Evolutionary conservation across 306 rosid genomes (phyloP), one percentile per base, ranked within the genome.

Genomic region (Lathyrus oleraceus): DNA sequence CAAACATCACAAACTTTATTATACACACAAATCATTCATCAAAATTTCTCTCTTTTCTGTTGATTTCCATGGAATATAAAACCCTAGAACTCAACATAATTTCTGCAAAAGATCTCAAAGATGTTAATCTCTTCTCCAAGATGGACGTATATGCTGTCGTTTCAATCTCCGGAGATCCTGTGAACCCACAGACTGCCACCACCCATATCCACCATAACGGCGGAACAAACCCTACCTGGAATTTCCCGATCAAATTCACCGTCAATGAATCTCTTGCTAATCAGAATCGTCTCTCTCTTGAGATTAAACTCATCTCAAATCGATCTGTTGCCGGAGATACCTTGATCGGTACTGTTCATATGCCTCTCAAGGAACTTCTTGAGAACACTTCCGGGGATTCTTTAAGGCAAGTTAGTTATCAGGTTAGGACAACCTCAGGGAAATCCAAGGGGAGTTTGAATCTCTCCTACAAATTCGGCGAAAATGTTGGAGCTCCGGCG

Each of bases 121-220:
- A 90, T 35, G 96, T 87, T 1, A 90, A 81, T 40, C 66, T 83
- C 21, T 23, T 94, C n/a, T 77, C 87, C 43, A 88, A 94, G 78
- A 90, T 90, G 96, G 85, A 87, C 36, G 96, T 81, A 0, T 90
- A 84, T 84, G 95, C 77, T 28, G 89, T 84, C 78, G 85, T 87
- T 48, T 74, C 84, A 0, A 68, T 92, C 88, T 0, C 73, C 68
- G 96, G 88, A 43, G 88, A 86, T 44, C 20, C 75, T 1, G 1
- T 8, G 2, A 10, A 56, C 6, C 45, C 35, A 1, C 89, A 82
- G 47, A 69, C 10, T 5, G 65, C 74, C 53, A 82, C 75, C 30
- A 83, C 98, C 21, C 60, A 61, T 5, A 80, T 81, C 2, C 78
- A 81, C 62, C 61, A 47, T 1, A 81, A 60, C 45, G 72, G 83